Percentiles rank a stretch among this genome's conserved stretches.
phyloP scores from a whole-genome alignment of 495 filamentous ascomycete species.

The Aspergillus haitiensis region DNA sequence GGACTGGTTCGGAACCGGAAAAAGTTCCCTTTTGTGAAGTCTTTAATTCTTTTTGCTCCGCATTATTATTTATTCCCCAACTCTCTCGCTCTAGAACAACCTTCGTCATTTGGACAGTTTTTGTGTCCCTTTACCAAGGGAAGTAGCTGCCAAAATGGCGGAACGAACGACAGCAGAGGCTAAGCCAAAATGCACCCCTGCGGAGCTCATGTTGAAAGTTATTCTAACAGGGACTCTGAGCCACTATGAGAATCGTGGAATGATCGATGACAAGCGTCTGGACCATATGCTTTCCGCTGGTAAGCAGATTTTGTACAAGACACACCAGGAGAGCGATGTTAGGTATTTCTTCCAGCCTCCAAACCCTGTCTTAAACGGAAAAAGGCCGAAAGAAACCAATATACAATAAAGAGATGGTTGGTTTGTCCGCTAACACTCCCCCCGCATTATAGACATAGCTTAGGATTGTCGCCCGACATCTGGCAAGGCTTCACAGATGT shows the following conservation, averaged over 20 bases:
- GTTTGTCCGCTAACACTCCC: conserved; percentile 17
- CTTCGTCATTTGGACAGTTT: conserved; percentile 2
- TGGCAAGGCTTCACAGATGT: conserved; percentile 68
- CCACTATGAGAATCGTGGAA: conserved; percentile 52
- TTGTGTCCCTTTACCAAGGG: conserved; percentile 7
- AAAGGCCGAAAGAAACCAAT: no score
- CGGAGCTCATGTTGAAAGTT: conserved; percentile 52
- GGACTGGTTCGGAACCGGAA: conserved; percentile 26
- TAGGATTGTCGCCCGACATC: conserved; percentile 60
- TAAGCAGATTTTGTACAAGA: conserved; percentile 52
- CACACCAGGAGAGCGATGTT: conserved; percentile 53
- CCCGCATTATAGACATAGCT: conserved; percentile 36
- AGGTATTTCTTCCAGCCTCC: conserved; percentile 31
- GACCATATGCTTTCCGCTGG: conserved; percentile 52
- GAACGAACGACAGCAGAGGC: conserved; percentile 36
- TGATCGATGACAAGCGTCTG: conserved; percentile 53
- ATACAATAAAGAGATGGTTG: background rate
- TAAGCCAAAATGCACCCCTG: conserved; percentile 47
- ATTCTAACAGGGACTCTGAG: conserved; percentile 48
- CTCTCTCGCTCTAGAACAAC: background rate
- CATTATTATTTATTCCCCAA: conserved; percentile 4
- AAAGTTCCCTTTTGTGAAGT: conserved; percentile 23
- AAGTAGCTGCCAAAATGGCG: conserved; percentile 28
- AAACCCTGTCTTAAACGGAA: background rate
- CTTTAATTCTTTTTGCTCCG: conserved; percentile 19